Evolutionary conservation across 345 rosid genomes (phyloP).

Genomic region (Salix arbutifolia): DNA sequence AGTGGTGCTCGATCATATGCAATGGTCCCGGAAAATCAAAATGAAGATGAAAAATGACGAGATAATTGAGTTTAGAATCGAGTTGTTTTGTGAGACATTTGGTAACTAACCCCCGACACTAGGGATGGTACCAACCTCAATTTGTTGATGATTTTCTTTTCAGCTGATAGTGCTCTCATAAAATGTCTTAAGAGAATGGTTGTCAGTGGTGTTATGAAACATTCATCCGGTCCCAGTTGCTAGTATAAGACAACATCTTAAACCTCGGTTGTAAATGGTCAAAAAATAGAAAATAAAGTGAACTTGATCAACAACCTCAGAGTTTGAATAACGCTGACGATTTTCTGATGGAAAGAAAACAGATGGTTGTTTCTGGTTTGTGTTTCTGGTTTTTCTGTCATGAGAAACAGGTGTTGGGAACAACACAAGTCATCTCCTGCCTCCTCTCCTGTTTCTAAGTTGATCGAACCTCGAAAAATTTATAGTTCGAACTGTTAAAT

Average conservation of each 20-base stretch:
- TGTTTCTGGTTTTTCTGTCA: too few relatives aligned
- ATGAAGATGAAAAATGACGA: conserved; percentile 23
- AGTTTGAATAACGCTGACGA: too few relatives aligned
- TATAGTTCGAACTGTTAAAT: too few relatives aligned
- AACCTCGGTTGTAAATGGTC: too few relatives aligned
- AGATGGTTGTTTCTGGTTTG: too few relatives aligned
- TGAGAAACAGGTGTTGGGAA: too few relatives aligned
- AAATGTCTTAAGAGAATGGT: neutral
- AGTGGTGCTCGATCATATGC: conserved; percentile 13
- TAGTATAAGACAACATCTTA: neutral
- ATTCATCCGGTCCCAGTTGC: neutral
- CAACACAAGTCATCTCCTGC: too few relatives aligned
- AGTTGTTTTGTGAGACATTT: conserved; percentile 18
- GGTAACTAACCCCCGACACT: conserved; percentile 26
- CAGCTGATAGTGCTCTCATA: neutral
- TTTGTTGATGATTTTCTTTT: conserved; percentile 1
- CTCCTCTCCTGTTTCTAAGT: too few relatives aligned
- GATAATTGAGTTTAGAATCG: conserved; percentile 21
- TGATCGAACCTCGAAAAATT: too few relatives aligned
- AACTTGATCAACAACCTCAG: too few relatives aligned
- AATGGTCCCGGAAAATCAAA: conserved; percentile 39
- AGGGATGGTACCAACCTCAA: conserved; percentile 29
- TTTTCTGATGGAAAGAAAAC: too few relatives aligned
- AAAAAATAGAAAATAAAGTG: too few relatives aligned
- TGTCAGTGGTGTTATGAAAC: neutral